phyloP scores from a whole-genome alignment of 2,329 filamentous ascomycete genomes.

The Cladorrhinum sp. region DNA sequence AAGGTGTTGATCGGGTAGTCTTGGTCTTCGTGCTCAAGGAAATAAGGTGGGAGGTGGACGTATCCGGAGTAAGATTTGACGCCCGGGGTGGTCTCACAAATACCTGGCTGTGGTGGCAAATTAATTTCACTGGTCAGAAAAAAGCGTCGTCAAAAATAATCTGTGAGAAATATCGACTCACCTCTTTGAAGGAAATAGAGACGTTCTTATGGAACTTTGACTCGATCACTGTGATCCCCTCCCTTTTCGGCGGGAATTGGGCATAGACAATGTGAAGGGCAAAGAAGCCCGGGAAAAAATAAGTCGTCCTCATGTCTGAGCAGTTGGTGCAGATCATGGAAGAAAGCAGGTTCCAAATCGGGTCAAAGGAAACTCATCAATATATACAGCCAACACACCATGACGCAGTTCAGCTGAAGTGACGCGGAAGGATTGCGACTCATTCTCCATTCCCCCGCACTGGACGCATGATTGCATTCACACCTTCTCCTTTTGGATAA shows the following conservation, averaged over 20 bases:
- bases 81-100: slow-evolving; percentile 51
- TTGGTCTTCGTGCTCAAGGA: slow-evolving; percentile 28
- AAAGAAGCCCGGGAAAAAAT: background rate
- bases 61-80: slow-evolving; percentile 62
- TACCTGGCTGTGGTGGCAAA: slow-evolving; percentile 44
- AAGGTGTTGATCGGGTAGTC: slow-evolving; percentile 46
- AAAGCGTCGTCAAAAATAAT: background rate
- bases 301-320: background rate
- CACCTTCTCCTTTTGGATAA: background rate
- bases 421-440: background rate
- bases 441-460: background rate
- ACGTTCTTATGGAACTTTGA: slow-evolving; percentile 58
- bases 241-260: slow-evolving; percentile 27
- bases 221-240: slow-evolving; percentile 43
- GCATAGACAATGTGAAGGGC: slow-evolving; percentile 21
- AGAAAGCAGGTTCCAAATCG: background rate
- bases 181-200: slow-evolving; percentile 57
- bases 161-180: slow-evolving; percentile 26
- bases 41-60: slow-evolving; percentile 48
- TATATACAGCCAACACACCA: background rate
- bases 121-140: too few species aligned
- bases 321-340: background rate
- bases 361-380: background rate
- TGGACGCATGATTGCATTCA: too few species aligned
- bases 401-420: background rate